Base-by-base conservation (phyloP, 2,329 filamentous ascomycete genomes). In the Colletotrichum liriopes region DNA sequence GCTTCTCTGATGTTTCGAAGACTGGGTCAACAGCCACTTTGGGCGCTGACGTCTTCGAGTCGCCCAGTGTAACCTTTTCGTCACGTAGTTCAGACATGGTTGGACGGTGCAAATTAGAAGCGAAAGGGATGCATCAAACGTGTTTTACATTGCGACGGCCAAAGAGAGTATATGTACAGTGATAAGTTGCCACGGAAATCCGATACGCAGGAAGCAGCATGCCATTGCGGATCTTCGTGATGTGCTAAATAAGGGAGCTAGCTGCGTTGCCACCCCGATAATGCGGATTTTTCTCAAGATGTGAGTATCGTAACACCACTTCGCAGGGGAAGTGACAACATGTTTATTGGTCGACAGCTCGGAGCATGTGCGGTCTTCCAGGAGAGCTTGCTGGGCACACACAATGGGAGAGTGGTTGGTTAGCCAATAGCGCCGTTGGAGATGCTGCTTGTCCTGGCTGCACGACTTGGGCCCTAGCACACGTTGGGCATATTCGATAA, bases 171-270 rank as follows among this genome's bases (percentile, higher is more conserved):
- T 72, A 63, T 56, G 23, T 49, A 37, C 26, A 62, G 0, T 2
- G 16, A 26, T 11, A n/a, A 26, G 16, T 16, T 37, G 18, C 39
- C 58, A 39, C 47, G 39, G n/a, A 29, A 16, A n/a, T 45, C 6
- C 6, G 35, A 16, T n/a, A 43, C n/a, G 2, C 2, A 12, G 7
- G 47, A 52, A 29, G 16, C 23, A 68, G 69, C 69, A 72, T 72
- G 65, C 43, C 59, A 64, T 68, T 72, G 58, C 52, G 69, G 65
- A 68, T 72, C 69, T 45, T 26, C 58, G 26, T 72, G 65, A 72
- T 58, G 69, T 63, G 69, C 52, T 62, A 37, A 52, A 11, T 55
- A 52, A 39, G 23, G n/a, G n/a, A 23, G 45, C 23, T 49, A 23
- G 45, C 23, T 49, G 45, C 29, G 43, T 54, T 59, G 58, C 52